Percentiles rank a stretch among this genome's conserved stretches.
phyloP scores from a whole-genome alignment of 768 basidiomycete genomes.

The Dioszegia hungarica region DNA sequence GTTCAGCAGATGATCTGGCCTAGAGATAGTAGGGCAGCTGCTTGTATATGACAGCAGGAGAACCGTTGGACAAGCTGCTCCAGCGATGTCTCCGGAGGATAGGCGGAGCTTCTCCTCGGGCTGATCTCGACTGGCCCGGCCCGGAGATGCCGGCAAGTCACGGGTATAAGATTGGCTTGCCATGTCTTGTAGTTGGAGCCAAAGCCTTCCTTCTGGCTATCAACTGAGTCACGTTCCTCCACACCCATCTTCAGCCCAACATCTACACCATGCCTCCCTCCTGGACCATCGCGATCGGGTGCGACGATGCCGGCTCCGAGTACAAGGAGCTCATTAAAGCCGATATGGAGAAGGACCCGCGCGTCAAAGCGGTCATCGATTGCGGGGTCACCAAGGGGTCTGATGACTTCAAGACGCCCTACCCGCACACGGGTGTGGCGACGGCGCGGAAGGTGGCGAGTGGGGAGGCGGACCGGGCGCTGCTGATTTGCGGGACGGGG shows the following conservation, averaged over 20 bases:
- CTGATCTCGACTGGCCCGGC: too few relatives aligned
- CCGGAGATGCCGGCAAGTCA: too few relatives aligned
- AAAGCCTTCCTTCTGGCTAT: background rate
- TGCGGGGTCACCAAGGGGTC: constrained; percentile 33
- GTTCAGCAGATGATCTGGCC: too few relatives aligned
- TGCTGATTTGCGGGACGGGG: constrained; percentile 48
- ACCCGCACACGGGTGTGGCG: constrained; percentile 44
- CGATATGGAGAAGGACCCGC: constrained; percentile 31
- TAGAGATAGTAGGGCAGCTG: too few relatives aligned
- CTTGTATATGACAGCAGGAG: too few relatives aligned
- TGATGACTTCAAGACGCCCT: constrained; percentile 39
- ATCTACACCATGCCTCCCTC: constrained; percentile 13
- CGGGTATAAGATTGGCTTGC: too few relatives aligned
- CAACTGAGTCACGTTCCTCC: too few relatives aligned
- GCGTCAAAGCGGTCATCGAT: constrained; percentile 39
- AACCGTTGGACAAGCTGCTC: too few relatives aligned
- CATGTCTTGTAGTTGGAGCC: too few relatives aligned
- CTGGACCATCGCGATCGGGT: constrained; percentile 40
- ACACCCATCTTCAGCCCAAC: background rate
- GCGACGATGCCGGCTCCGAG: constrained; percentile 43
- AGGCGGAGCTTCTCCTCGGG: too few relatives aligned
- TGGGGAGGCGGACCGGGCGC: constrained; percentile 43
- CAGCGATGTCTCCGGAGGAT: too few relatives aligned
- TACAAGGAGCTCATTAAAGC: constrained; percentile 37
- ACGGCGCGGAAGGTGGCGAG: constrained; percentile 39